Conservation (phyloP, 176 grass and related monocot genomes). For the Panicum miliaceum region DNA sequence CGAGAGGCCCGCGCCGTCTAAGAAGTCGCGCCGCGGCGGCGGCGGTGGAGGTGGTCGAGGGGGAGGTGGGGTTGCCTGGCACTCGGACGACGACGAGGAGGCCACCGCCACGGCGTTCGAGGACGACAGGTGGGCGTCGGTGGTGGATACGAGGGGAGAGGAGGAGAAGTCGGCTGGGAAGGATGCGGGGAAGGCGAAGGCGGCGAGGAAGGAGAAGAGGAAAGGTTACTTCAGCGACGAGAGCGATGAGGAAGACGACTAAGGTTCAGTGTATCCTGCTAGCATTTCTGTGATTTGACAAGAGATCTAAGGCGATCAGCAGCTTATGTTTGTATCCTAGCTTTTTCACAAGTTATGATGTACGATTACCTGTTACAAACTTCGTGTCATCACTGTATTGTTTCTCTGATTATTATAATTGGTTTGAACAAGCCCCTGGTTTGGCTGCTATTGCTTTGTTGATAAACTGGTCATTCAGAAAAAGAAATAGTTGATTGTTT, state of each 20-base stretch:
- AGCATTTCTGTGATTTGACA: constrained; percentile 8
- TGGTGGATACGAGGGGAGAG: constrained; percentile 52
- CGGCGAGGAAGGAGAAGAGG: constrained; percentile 75
- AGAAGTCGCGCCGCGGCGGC: constrained; percentile 45
- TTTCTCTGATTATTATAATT: constrained; percentile 6
- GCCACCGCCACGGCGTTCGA: constrained; percentile 43
- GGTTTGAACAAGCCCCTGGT: constrained; percentile 7
- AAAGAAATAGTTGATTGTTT: neutral
- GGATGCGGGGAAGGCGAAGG: constrained; percentile 36
- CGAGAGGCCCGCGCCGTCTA: constrained; percentile 63
- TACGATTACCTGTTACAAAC: constrained; percentile 17
- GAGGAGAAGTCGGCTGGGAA: constrained; percentile 58
- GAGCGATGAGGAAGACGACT: constrained; percentile 82
- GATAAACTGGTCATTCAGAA: neutral
- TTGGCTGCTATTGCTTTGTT: constrained; percentile 6
- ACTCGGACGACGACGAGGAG: constrained; percentile 47
- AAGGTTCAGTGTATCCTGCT: constrained; percentile 41
- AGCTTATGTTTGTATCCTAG: constrained; percentile 41
- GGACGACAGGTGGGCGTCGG: constrained; percentile 63
- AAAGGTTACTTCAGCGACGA: constrained; percentile 97
- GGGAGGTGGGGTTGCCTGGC: neutral
- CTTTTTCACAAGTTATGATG: constrained; percentile 35
- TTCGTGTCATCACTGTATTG: neutral
- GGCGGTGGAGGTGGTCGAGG: neutral
- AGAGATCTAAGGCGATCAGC: constrained; percentile 7